Evolutionary conservation across 2,329 filamentous ascomycete species (phyloP).

Genomic region (Tothia fuscella): DNA sequence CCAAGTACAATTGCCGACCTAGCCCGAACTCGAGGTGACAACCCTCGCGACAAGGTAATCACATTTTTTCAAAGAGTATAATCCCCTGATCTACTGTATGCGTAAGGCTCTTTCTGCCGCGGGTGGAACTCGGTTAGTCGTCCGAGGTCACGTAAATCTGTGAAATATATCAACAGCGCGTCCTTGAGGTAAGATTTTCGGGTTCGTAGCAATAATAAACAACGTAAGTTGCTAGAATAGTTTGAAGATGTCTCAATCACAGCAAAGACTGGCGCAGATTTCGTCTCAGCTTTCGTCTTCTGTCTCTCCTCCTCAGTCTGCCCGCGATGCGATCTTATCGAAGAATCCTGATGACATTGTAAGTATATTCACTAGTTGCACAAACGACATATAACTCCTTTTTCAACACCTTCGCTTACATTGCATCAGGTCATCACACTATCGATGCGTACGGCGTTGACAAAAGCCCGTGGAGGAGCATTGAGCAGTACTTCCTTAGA

Average conservation of each 20-base stretch:
- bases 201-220: too few relatives aligned
- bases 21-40: too few relatives aligned
- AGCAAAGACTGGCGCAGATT: conserved; percentile 9
- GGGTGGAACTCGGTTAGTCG: too few relatives aligned
- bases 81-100: background rate
- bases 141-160: too few relatives aligned
- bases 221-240: background rate
- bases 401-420: background rate
- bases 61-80: too few relatives aligned
- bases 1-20: too few relatives aligned
- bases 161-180: too few relatives aligned
- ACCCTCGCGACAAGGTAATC: too few relatives aligned
- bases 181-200: too few relatives aligned
- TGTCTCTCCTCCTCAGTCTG: background rate
- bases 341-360: conserved; percentile 11
- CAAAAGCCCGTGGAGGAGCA: conserved; percentile 4
- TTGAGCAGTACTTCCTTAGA: conserved; percentile 6
- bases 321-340: conserved; percentile 1
- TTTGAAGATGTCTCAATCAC: conserved; percentile 4
- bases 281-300: conserved; percentile 3
- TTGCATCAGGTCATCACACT: conserved; percentile 6
- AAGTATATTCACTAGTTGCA: background rate
- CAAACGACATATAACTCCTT: background rate
- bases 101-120: background rate
- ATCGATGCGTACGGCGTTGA: conserved; percentile 7